These are phyloP conservation scores for Tolypocladium ovalisporum DNA, from an alignment of 2,329 filamentous ascomycete genomes.

Conservation along the genomic window DNA sequence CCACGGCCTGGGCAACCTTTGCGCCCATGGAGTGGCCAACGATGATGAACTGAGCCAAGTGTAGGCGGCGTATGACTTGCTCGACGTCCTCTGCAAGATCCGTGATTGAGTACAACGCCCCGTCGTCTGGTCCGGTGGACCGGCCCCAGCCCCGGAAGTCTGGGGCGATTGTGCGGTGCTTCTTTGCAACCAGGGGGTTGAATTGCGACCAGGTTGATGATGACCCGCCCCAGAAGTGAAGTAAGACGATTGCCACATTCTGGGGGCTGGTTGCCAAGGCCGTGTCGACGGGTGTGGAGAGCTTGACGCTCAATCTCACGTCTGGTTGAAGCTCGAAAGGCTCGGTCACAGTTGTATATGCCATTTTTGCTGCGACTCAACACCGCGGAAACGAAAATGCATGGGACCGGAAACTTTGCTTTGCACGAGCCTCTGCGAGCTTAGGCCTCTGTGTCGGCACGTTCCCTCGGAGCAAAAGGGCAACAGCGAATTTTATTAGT, in stretches of 20 bases:
- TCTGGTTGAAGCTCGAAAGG: neutral
- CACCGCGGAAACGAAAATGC: too few species aligned
- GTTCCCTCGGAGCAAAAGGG: too few species aligned
- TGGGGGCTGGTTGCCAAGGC: neutral
- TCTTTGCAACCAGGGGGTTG: neutral
- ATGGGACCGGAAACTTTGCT: too few species aligned
- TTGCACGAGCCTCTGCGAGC: too few species aligned
- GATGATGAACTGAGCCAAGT: neutral
- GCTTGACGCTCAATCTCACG: neutral
- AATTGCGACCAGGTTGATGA: slow-evolving; percentile 2
- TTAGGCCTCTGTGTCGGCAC: too few species aligned
- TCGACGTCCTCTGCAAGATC: slow-evolving; percentile 4
- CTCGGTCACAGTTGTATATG: neutral
- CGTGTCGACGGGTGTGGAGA: neutral
- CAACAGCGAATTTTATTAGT: too few species aligned
- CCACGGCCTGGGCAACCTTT: slow-evolving; percentile 3
- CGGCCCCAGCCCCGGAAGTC: slow-evolving; percentile 5
- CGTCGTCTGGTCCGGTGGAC: slow-evolving; percentile 2
- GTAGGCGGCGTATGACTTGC: slow-evolving; percentile 1
- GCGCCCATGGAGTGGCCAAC: slow-evolving; percentile 5
- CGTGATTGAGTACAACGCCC: neutral
- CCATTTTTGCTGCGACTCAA: neutral
- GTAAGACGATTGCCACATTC: slow-evolving; percentile 2
- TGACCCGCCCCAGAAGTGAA: slow-evolving; percentile 7
- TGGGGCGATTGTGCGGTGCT: neutral